Evolutionary conservation across 2,329 filamentous ascomycete genomes (phyloP).

Genomic region (Colletotrichum limetticola): DNA sequence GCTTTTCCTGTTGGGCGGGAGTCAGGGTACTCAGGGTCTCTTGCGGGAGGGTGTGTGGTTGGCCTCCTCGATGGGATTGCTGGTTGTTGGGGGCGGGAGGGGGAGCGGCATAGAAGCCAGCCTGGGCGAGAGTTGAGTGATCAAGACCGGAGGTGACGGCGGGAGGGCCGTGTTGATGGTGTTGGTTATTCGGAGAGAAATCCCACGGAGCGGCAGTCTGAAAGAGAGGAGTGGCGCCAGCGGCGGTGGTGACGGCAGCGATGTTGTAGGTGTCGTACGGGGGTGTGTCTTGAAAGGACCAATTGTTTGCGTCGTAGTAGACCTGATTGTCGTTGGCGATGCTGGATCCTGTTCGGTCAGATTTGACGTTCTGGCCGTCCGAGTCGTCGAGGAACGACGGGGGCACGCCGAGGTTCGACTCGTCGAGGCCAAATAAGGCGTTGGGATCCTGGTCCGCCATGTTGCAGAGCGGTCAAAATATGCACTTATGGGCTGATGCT

Average conservation of each 20-base stretch:
- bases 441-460: conserved; percentile 54
- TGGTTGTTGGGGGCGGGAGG: conserved; percentile 43
- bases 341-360: conserved; percentile 33
- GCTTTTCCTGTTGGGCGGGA: conserved; percentile 68
- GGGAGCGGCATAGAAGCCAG: conserved; percentile 46
- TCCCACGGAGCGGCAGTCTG: conserved; percentile 47
- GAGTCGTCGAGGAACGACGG: conserved; percentile 47
- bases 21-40: conserved; percentile 53
- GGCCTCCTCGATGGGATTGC: conserved; percentile 37
- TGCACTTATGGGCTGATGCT: conserved; percentile 39
- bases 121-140: conserved; percentile 48
- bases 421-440: conserved; percentile 58
- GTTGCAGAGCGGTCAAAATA: conserved; percentile 36
- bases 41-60: conserved; percentile 17
- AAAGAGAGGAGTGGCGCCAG: conserved; percentile 44
- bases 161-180: conserved; percentile 38
- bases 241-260: conserved; percentile 47
- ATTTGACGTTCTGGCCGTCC: conserved; percentile 37
- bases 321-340: conserved; percentile 40
- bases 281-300: conserved; percentile 60
- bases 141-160: conserved; percentile 46
- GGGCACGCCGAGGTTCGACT: conserved; percentile 46
- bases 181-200: conserved; percentile 45
- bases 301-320: conserved; percentile 52
- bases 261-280: conserved; percentile 58